These are phyloP conservation scores for Mucor circinelloides DNA, from an alignment of 371 early-diverging fungal species.

Conservation along the genomic window DNA sequence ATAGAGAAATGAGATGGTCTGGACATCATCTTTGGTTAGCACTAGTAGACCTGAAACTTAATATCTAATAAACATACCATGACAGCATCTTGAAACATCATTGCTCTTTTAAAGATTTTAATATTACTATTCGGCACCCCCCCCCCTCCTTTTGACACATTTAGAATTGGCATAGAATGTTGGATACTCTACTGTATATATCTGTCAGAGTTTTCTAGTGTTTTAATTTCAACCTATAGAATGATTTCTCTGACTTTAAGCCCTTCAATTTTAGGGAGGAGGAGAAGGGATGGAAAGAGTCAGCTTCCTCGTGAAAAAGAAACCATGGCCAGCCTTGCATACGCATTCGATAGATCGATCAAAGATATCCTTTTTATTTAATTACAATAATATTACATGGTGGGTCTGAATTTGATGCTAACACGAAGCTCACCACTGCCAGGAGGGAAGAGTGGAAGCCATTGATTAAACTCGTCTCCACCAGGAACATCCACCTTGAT, in stretches of 20 bases:
- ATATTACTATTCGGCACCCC: too few species aligned
- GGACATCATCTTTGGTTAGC: background rate
- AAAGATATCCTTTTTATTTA: background rate
- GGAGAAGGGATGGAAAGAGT: too few species aligned
- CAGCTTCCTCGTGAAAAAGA: too few species aligned
- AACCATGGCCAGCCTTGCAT: too few species aligned
- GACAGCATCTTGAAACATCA: background rate
- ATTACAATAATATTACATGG: slow-evolving; percentile 12
- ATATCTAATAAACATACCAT: background rate
- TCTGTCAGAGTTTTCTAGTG: background rate
- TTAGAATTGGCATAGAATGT: background rate
- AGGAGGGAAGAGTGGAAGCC: slow-evolving; percentile 43
- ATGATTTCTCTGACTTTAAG: too few species aligned
- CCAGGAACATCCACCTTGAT: slow-evolving; percentile 36
- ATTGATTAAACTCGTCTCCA: slow-evolving; percentile 24
- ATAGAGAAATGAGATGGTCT: background rate
- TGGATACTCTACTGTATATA: too few species aligned
- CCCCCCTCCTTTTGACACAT: background rate
- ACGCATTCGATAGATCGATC: background rate
- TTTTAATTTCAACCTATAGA: background rate
- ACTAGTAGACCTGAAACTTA: background rate
- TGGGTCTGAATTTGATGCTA: slow-evolving; percentile 7
- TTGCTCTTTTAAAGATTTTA: background rate
- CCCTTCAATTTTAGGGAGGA: too few species aligned
- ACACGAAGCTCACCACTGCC: slow-evolving; percentile 51